Conservation (phyloP, 257 asterid species). For the Thymus mandschuricus region DNA sequence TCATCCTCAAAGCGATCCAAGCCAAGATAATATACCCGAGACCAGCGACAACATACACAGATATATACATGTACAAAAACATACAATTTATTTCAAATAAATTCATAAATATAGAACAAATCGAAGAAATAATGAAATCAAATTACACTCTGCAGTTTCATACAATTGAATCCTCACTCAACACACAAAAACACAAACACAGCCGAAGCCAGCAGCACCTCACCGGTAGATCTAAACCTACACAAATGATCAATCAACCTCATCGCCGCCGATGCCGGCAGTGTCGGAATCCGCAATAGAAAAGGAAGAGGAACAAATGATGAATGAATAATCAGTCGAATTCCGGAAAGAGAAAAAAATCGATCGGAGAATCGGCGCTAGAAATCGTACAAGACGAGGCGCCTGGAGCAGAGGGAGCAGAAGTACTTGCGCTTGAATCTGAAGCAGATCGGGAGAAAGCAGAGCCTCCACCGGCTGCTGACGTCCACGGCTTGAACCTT, state of each 20-base stretch:
- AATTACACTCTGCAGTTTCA: neutral
- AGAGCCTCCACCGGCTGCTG: conserved; percentile 42
- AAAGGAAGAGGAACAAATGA: neutral
- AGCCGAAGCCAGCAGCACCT: neutral
- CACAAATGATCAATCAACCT: neutral
- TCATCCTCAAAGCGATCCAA: neutral
- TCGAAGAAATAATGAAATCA: neutral
- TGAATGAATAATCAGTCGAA: neutral
- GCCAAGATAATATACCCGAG: neutral
- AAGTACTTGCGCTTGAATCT: conserved; percentile 58
- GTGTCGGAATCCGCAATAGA: neutral
- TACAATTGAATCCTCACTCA: neutral
- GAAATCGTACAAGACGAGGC: conserved; percentile 48
- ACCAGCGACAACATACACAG: neutral
- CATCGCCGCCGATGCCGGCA: neutral
- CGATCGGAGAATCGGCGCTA: neutral
- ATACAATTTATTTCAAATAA: neutral
- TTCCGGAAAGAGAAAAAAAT: neutral
- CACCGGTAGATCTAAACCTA: neutral
- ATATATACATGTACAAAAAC: neutral
- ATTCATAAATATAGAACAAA: neutral
- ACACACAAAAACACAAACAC: neutral
- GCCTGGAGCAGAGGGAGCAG: conserved; percentile 57
- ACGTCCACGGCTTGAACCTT: conserved; percentile 63
- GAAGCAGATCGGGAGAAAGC: conserved; percentile 58